Base-by-base conservation (phyloP, 2,329 filamentous ascomycete genomes). In the Botrytis cinerea region DNA sequence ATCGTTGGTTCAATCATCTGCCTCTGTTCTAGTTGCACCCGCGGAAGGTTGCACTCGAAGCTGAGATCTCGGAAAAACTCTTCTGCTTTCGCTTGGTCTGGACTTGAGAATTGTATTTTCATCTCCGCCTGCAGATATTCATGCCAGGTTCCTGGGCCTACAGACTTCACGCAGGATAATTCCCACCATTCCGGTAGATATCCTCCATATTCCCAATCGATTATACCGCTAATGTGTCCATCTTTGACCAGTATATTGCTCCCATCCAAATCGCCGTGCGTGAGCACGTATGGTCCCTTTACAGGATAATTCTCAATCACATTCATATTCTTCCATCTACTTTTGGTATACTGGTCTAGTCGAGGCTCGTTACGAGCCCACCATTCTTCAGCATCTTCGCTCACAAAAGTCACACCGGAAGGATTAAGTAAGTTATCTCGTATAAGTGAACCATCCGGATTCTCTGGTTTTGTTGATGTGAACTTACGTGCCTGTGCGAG, bases 101-200 rank as follows among this genome's bases (percentile, higher is more conserved):
- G 35, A 38, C 35, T 38, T 38, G 35, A 38, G 6, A 38, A 38
- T 38, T 38, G 35, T 38, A 8, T 38, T 6, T 38, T 38, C 35
- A 38, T 38, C 35, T 38, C 35, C 35, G 35, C 35, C 35, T 38
- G 35, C 35, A 38, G 35, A 38, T 38, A 9, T 38, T 38, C 6
- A 38, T 1, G 0, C 35, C 35, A 38, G 35, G 1, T 9, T 6
- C 35, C 5, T 38, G 35, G 35, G 35, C 35, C 35, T 38, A 1
- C 35, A 38, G 5, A 9, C 35, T 38, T 1, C 6, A 38, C 35
- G 6, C 35, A 38, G 35, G 9, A 38, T 38, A 9, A 9, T n/a
- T 66, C 63, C 63, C 63, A 66, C 63, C n/a, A 66, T 16, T 66
- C 63, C 5, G 63, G 43, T 12, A 66, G n/a, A 48, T 66, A 66